Percentiles rank a stretch among this genome's conserved stretches.
Conservation (phyloP, 129 eudicot species). For the Centrapalus pauciflorus region DNA sequence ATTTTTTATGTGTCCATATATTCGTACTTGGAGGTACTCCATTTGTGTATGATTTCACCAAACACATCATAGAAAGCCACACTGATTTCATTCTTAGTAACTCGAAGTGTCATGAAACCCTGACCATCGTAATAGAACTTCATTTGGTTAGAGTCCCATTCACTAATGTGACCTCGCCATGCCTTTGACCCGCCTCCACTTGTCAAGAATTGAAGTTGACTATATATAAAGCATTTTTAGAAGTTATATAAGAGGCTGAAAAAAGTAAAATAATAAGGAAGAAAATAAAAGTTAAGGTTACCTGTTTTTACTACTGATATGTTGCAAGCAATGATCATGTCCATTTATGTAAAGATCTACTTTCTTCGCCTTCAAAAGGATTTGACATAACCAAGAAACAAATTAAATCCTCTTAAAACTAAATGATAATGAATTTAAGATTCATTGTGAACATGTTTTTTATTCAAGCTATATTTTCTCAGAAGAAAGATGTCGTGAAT, state of each 20-base stretch:
- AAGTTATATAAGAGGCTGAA: not conserved
- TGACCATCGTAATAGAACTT: conserved; percentile 83
- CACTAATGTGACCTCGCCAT: conserved; percentile 53
- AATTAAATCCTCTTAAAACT: not conserved
- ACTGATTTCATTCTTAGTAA: conserved; percentile 30
- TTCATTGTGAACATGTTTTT: no score
- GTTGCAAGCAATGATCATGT: conserved; percentile 89
- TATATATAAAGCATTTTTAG: conserved; percentile 16
- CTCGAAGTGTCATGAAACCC: conserved; percentile 68
- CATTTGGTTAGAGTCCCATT: conserved; percentile 38
- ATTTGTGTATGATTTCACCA: conserved; percentile 59
- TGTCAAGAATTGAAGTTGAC: conserved; percentile 68
- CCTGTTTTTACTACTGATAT: conserved; percentile 55
- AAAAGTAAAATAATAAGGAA: not conserved
- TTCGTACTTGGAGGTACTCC: conserved; percentile 47
- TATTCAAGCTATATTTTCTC: no score
- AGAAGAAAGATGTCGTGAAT: no score
- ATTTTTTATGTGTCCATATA: conserved; percentile 15
- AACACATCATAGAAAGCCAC: conserved; percentile 50
- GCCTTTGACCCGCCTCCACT: conserved; percentile 97
- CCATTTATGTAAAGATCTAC: conserved; percentile 86
- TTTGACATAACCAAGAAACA: not conserved
- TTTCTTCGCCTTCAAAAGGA: conserved; percentile 49
- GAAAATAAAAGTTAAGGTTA: not conserved
- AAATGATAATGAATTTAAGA: no score